phyloP scores from a whole-genome alignment of 345 rosid species.

The Brassica carinata region DNA sequence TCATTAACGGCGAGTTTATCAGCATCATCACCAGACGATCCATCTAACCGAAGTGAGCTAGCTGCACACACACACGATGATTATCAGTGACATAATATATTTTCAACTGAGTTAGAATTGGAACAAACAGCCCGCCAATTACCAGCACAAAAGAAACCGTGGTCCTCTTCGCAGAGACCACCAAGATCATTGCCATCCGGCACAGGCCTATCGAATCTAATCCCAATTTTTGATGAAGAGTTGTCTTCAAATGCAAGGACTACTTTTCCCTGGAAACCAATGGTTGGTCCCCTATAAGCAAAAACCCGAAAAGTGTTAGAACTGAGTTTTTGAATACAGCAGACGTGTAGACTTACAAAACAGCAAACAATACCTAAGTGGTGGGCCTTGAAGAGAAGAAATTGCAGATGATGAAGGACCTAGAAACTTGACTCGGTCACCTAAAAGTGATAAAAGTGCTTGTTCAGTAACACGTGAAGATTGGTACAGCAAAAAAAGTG shows the following conservation, averaged over 20 bases:
- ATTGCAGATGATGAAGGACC: slow-evolving; percentile 54
- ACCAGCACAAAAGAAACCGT: slow-evolving; percentile 93
- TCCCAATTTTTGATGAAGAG: too few species aligned
- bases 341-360: too few species aligned
- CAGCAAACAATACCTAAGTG: too few species aligned
- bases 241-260: slow-evolving; percentile 92
- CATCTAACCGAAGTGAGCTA: slow-evolving; percentile 78
- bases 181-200: slow-evolving; percentile 92
- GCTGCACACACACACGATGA: slow-evolving; percentile 58
- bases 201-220: slow-evolving; percentile 83
- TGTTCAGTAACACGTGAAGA: too few species aligned
- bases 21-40: slow-evolving; percentile 72
- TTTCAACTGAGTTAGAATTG: neutral
- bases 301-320: too few species aligned
- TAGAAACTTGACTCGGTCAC: slow-evolving; percentile 82
- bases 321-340: too few species aligned
- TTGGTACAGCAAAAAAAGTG: too few species aligned
- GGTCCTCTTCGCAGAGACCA: slow-evolving; percentile 86
- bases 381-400: slow-evolving; percentile 51
- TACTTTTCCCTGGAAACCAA: too few species aligned
- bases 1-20: slow-evolving; percentile 83
- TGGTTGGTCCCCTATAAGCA: too few species aligned
- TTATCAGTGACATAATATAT: slow-evolving; percentile 5
- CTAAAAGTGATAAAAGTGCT: too few species aligned
- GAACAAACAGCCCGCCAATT: slow-evolving; percentile 12